Evolutionary conservation across 805 yeast species (phyloP), one percentile per base, ranked within the genome.

Genomic region (Blastobotrys americana): DNA sequence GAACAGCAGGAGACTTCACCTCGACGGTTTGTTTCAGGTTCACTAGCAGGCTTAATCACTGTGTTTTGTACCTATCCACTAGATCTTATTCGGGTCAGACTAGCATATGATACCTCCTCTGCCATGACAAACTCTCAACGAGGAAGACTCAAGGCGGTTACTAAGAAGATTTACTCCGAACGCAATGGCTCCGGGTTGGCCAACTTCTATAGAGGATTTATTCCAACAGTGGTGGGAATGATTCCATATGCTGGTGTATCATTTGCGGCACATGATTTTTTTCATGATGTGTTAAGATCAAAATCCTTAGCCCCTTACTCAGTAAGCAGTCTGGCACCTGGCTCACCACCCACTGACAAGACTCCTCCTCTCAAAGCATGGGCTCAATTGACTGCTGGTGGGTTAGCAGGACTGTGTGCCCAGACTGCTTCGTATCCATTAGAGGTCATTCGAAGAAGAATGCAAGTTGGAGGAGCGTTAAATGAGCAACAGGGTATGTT

Each of bases 181-280:
- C 25, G 59, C 55, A 47, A 34, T 41, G 27, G 60, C 55, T 55
- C 42, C 46, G 61, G 51, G 47, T 51, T 76, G 9, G 66, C 76
- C 42, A 90, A 89, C 66, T 93, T 89, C 63, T 93, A 90, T 66
- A 73, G 97, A 46, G 98, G 98, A 2, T 93, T 90, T 64, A 76
- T 84, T 5, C 96, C 98, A 16, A 93, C 98, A 0, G 80, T 93
- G 37, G 56, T 89, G 34, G 98, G 98, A 8, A 89, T 93, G 95
- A 72, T 93, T 18, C 98, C 98, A 1, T 93, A 93, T 61, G 98
- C 98, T 1, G 98, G 98, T 8, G 97, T 90, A 3, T 85, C 96
- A 3, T 93, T 93, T 58, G 84, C 88, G 66, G 84, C 96, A 3
- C 97, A 93, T 64, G 98, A 93, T 66, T 61, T 80, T 45, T 71